Evolutionary conservation across 2,329 filamentous ascomycete genomes (phyloP).

Genomic region (Elsinoe australis): DNA sequence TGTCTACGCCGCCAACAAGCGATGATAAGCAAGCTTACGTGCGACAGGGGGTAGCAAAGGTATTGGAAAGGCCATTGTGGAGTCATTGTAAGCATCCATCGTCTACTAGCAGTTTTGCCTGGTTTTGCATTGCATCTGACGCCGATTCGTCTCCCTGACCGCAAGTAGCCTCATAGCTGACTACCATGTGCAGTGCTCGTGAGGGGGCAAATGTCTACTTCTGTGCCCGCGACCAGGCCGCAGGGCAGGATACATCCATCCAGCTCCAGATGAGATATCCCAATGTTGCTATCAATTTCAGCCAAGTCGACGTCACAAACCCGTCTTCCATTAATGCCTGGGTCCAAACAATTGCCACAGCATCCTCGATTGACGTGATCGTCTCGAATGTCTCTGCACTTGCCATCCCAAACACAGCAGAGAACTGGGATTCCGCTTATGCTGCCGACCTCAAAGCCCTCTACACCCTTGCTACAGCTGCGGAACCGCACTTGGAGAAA

Average conservation of each 20-base stretch:
- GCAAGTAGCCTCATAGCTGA: not conserved
- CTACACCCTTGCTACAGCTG: slow-evolving; percentile 27
- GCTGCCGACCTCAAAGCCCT: slow-evolving; percentile 32
- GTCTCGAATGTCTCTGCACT: slow-evolving; percentile 30
- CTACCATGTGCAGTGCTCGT: slow-evolving; percentile 18
- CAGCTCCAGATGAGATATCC: slow-evolving; percentile 22
- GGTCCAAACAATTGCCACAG: slow-evolving; percentile 23
- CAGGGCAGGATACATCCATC: slow-evolving; percentile 22
- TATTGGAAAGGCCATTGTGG: slow-evolving; percentile 27
- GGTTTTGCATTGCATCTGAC: no score
- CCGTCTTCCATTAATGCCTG: slow-evolving; percentile 21
- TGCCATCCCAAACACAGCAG: slow-evolving; percentile 25
- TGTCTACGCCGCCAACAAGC: not conserved
- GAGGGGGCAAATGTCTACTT: slow-evolving; percentile 30
- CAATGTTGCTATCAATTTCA: slow-evolving; percentile 22
- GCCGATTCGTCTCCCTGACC: no score
- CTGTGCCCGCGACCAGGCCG: slow-evolving; percentile 25
- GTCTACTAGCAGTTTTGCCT: no score
- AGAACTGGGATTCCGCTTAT: slow-evolving; percentile 27
- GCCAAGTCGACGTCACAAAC: slow-evolving; percentile 26
- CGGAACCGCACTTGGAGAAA: slow-evolving; percentile 31
- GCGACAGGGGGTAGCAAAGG: slow-evolving; percentile 28
- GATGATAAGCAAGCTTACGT: not conserved
- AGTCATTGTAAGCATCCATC: slow-evolving; percentile 20
- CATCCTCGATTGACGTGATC: slow-evolving; percentile 26